Evolutionary conservation across 169 alveolate genomes (phyloP).

Genomic region (Babesia sp.): DNA sequence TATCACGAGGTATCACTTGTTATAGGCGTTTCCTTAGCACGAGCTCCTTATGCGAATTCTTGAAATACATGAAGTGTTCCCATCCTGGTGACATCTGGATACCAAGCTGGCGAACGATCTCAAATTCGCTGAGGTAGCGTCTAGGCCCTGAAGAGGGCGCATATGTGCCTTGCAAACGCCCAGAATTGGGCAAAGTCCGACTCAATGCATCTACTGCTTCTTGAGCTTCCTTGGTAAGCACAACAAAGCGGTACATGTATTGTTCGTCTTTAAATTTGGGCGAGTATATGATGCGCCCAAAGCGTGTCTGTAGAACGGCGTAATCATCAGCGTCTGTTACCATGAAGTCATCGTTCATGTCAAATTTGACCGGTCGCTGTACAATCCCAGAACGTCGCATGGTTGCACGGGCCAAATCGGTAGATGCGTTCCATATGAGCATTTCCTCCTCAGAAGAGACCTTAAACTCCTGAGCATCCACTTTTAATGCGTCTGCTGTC

Average conservation of each 20-base stretch:
- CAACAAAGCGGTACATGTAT: constrained; percentile 62
- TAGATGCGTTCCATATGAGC: constrained; percentile 43
- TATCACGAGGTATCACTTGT: neutral
- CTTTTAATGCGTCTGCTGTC: neutral
- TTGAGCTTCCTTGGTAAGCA: constrained; percentile 61
- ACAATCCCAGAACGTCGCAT: constrained; percentile 14
- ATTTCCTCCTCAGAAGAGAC: constrained; percentile 3
- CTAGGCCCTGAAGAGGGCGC: constrained; percentile 11
- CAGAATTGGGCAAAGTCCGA: constrained; percentile 16
- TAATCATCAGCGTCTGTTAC: constrained; percentile 66
- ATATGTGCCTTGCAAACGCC: neutral
- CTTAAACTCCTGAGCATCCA: neutral
- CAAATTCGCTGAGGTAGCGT: constrained; percentile 57
- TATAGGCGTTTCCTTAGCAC: constrained; percentile 55
- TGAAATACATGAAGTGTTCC: constrained; percentile 68
- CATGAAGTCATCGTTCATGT: constrained; percentile 66
- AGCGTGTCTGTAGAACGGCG: constrained; percentile 41
- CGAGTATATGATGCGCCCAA: constrained; percentile 63
- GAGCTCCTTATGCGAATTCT: constrained; percentile 55
- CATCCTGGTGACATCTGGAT: constrained; percentile 69
- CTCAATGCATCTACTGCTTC: constrained; percentile 56
- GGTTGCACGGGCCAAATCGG: constrained; percentile 46
- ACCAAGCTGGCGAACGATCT: constrained; percentile 51
- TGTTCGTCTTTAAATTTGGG: constrained; percentile 60
- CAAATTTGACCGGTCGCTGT: constrained; percentile 35